These are phyloP conservation scores for Fraxinus americana DNA, from an alignment of 257 asterid species.

Conservation along the genomic window DNA sequence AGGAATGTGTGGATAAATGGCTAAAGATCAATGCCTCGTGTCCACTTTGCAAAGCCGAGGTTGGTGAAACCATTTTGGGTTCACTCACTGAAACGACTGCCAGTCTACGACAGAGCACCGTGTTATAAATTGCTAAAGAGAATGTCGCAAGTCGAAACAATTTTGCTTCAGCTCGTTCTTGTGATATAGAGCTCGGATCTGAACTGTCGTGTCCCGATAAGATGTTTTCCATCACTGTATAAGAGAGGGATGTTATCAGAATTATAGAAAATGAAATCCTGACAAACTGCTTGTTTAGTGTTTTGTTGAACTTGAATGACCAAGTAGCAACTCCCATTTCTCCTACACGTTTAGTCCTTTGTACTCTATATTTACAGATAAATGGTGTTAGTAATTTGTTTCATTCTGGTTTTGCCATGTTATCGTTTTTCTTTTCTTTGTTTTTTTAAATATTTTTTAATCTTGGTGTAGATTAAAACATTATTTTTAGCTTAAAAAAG, in stretches of 20 bases:
- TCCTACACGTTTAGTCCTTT: not conserved
- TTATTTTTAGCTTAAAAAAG: no score
- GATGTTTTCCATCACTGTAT: not conserved
- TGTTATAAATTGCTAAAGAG: not conserved
- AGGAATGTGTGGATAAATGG: constrained; percentile 96
- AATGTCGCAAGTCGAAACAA: not conserved
- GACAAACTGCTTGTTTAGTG: not conserved
- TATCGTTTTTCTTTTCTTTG: no score
- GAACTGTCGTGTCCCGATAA: not conserved
- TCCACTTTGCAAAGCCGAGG: constrained; percentile 96
- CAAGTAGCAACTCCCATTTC: not conserved
- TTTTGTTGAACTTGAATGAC: not conserved
- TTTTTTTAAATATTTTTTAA: no score
- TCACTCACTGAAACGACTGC: constrained; percentile 70
- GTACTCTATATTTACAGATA: no score
- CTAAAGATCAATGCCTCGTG: constrained; percentile 84
- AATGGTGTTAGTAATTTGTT: no score
- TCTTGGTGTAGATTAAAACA: no score
- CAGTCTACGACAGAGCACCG: constrained; percentile 37
- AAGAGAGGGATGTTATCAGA: not conserved
- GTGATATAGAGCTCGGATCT: not conserved
- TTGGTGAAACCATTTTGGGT: constrained; percentile 68
- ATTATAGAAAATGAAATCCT: not conserved
- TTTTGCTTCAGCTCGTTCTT: not conserved
- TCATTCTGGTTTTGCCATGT: no score